A percentile compares a stretch with the other conserved stretches of the same genome.
phyloP scores from a whole-genome alignment of 129 eudicot genomes.

The Artemisia argyi region DNA sequence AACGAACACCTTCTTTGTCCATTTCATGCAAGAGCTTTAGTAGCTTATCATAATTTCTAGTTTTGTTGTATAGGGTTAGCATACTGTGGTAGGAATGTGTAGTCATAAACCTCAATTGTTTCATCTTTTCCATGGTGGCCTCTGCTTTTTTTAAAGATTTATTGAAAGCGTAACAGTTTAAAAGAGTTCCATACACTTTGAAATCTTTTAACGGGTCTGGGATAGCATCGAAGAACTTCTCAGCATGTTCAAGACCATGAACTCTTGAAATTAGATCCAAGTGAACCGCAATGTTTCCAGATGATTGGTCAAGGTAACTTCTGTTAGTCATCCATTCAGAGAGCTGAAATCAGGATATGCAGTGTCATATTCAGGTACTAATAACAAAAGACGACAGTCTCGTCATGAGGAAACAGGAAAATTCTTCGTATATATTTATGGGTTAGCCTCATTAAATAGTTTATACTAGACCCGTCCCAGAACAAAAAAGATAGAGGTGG shows the following conservation, averaged over 20 bases:
- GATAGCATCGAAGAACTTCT: conserved; percentile 32
- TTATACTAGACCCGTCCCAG: not conserved
- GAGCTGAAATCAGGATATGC: conserved; percentile 32
- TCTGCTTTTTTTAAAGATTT: conserved; percentile 48
- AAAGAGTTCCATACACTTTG: conserved; percentile 47
- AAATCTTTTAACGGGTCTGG: conserved; percentile 27
- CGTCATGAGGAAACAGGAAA: not conserved
- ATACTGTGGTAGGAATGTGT: conserved; percentile 42
- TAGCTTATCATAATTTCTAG: conserved; percentile 32
- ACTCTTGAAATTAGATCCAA: conserved; percentile 44
- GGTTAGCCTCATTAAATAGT: not conserved
- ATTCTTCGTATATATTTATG: not conserved
- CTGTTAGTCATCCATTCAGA: conserved; percentile 38
- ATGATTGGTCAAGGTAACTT: conserved; percentile 25
- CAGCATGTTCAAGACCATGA: conserved; percentile 43
- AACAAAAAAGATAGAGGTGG: not conserved
- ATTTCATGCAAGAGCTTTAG: conserved; percentile 40
- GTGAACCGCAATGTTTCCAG: conserved; percentile 41
- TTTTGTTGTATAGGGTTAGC: conserved; percentile 40
- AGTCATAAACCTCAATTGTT: conserved; percentile 36
- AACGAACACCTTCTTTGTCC: conserved; percentile 32
- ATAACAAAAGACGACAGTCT: not conserved
- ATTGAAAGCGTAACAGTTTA: conserved; percentile 37
- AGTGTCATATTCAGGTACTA: not conserved
- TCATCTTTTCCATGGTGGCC: conserved; percentile 44